Evolutionary conservation across 2,329 filamentous ascomycete species (phyloP), one percentile per base, ranked within the genome.

Genomic region (Aspergillus viridinutans): DNA sequence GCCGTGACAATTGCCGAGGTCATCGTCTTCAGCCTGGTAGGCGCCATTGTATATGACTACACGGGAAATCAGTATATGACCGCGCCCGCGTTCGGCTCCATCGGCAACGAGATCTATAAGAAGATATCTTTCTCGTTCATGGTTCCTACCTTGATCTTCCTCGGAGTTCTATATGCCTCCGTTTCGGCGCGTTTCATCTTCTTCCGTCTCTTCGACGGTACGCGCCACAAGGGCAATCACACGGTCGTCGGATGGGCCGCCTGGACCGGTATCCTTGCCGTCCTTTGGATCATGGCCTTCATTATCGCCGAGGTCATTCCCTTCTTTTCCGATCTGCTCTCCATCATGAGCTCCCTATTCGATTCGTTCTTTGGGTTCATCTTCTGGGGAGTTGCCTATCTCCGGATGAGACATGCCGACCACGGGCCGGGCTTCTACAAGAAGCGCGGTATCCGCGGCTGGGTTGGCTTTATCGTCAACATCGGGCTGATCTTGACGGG

Each of bases 111-210:
- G 21, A 62, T 88, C 1, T 94, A 88, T 77, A 92, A 94, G 78
- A 96, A 96, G 78, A 82, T 94, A 2, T 84, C 90, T 0, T 97
- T 96, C 75, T 92, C 89, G 12, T 96, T 97, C 78, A 96, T 96
- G 92, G 89, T 97, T 32, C 92, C 92, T 0, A 97, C 92, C 0
- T 82, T 97, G 62, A 91, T 97, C 69, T 97, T 97, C 78, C 76
- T 97, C 4, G 92, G 92, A 7, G 90, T 95, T 0, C 76, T 97
- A 20, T 97, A 97, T 71, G 92, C 92, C 14, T 94, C 90, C 0
- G 90, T 97, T 1, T 92, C 90, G 3, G 89, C 90, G 0, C 88
- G 92, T 29, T 96, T 97, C 77, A 79, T 97, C 67, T 96, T 96
- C 78, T 95, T 96, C 83, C 89, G 90, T 61, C 70, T 94, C 20